A percentile compares a stretch with the other conserved stretches of the same genome.
Conservation (phyloP, 257 asterid genomes). For the Ajuga chamaepitys region DNA sequence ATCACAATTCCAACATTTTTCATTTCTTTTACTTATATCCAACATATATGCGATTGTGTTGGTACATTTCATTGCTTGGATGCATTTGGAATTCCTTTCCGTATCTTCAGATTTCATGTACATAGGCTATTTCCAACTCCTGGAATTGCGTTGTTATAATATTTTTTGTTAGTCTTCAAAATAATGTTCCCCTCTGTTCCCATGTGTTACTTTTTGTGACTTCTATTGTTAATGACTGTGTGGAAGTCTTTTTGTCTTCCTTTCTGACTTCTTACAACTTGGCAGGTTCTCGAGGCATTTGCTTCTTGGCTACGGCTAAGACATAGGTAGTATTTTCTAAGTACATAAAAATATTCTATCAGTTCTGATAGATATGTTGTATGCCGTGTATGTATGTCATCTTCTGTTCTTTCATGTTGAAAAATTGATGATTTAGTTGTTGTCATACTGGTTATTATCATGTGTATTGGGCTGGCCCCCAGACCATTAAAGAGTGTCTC, state of each 20-base stretch:
- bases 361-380: conserved; percentile 4
- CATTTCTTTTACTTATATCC: background rate
- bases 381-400: background rate
- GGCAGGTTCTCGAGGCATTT: conserved; percentile 97
- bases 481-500: too few species aligned
- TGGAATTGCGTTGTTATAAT: background rate
- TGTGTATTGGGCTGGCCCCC: too few species aligned
- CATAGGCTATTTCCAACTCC: conserved; percentile 15
- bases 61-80: background rate
- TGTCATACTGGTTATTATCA: background rate
- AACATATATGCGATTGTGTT: conserved; percentile 8
- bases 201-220: background rate
- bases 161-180: background rate
- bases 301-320: conserved; percentile 97
- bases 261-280: conserved; percentile 23
- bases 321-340: conserved; percentile 59
- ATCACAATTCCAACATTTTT: too few species aligned
- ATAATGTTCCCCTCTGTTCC: background rate
- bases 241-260: conserved; percentile 7
- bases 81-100: conserved; percentile 2
- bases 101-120: background rate
- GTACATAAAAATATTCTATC: conserved; percentile 1
- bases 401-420: conserved; percentile 2
- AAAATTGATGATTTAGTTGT: background rate
- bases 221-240: background rate